phyloP scores from a whole-genome alignment of 768 basidiomycete genomes.

The Nidularia sp. region DNA sequence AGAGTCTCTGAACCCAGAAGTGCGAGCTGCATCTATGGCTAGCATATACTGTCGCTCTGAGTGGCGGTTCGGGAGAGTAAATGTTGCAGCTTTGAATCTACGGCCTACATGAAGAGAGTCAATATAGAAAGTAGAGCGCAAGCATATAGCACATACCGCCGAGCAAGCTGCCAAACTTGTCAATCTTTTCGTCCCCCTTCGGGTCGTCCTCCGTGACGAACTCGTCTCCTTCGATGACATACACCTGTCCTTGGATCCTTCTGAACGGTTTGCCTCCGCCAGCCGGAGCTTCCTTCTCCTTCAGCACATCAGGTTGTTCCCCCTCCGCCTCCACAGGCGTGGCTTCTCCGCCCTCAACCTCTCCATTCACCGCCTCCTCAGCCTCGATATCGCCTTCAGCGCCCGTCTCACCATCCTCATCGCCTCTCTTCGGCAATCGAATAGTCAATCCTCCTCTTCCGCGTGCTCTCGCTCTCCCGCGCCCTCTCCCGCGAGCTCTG shows the following conservation, averaged over 20 bases:
- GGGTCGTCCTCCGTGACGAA: constrained; percentile 78
- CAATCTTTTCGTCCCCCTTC: constrained; percentile 91
- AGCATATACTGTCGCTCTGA: constrained; percentile 88
- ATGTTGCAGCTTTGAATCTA: constrained; percentile 85
- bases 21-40: constrained; percentile 95
- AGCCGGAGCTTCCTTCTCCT: constrained; percentile 38
- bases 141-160: constrained; percentile 54
- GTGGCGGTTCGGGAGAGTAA: constrained; percentile 81
- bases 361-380: constrained; percentile 17
- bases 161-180: constrained; percentile 74
- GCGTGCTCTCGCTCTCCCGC: constrained; percentile 21
- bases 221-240: constrained; percentile 86
- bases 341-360: constrained; percentile 26
- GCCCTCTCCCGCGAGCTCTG: constrained; percentile 36
- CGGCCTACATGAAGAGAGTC: constrained; percentile 49
- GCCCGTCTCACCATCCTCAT: constrained; percentile 13
- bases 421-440: background rate
- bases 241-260: constrained; percentile 68
- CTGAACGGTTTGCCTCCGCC: constrained; percentile 68
- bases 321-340: constrained; percentile 27
- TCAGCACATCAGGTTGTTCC: constrained; percentile 23
- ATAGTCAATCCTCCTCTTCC: constrained; percentile 8
- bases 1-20: constrained; percentile 94
- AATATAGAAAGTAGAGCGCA: constrained; percentile 4
- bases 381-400: constrained; percentile 25